A percentile compares a stretch with the other conserved stretches of the same genome.
Conservation (phyloP, 441 rosid species). For the Metrosideros polymorpha region DNA sequence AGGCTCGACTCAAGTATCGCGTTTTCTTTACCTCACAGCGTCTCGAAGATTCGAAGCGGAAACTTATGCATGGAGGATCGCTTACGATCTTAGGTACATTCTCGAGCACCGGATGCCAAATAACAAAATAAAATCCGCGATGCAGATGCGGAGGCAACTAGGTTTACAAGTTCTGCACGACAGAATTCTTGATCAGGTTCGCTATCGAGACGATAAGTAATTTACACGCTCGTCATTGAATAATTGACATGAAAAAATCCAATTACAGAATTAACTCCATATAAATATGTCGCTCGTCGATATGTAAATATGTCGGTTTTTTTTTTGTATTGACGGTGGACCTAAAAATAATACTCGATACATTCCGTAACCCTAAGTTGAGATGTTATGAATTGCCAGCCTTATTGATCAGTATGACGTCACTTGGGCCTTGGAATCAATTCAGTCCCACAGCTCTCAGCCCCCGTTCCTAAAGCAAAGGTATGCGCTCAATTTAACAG, state of each 20-base stretch:
- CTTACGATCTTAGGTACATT: not conserved
- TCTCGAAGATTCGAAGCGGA: not conserved
- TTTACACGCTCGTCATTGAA: not conserved
- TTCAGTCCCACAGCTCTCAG: not conserved
- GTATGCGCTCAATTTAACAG: not conserved
- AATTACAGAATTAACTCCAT: not conserved
- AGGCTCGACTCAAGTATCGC: too few relatives aligned
- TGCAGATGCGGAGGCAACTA: not conserved
- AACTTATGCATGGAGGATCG: too few relatives aligned
- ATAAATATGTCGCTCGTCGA: not conserved
- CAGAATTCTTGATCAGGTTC: not conserved
- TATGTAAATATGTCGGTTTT: too few relatives aligned
- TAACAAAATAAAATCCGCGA: not conserved
- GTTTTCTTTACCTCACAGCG: too few relatives aligned
- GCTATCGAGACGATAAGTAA: rapidly evolving
- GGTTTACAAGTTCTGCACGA: rapidly evolving
- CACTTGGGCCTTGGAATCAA: not conserved
- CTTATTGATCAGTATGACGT: not conserved
- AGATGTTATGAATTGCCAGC: not conserved
- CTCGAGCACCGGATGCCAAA: not conserved
- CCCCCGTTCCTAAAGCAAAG: not conserved
- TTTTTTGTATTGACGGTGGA: not conserved
- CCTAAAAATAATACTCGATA: not conserved
- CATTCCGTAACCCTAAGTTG: not conserved
- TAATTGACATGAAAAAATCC: not conserved